Base-by-base conservation (phyloP, 306 rosid species). In the Albizia julibrissin region DNA sequence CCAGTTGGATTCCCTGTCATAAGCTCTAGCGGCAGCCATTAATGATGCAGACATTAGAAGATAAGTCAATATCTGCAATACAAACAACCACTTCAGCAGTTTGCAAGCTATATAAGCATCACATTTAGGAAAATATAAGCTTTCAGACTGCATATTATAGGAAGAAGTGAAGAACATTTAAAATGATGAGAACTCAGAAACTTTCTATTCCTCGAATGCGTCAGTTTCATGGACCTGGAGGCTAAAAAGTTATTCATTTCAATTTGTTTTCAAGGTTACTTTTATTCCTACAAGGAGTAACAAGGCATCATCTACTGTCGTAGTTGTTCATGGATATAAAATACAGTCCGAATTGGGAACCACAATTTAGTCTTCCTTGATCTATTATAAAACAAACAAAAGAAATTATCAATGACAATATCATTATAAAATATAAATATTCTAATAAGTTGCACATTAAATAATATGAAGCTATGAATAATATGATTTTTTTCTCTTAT, bases 1-100 rank as follows among this genome's bases (percentile, higher is more conserved):
- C 98, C 98, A 91, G 69, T 93, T 93, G 42, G 92, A 88, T 64
- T 86, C 86, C 98, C 98, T 93, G 54, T 93, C 95, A 77, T 89
- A 88, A 14, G 92, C 86, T 84, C 97, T 84, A 29, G 94, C 91
- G 9, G 97, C 97, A 29, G 99, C 95, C 0, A 98, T 91, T 33
- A 95, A 95, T 34, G 95, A 89, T 74, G 97, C 91, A 5, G 98
- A 95, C 81, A 95, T 85, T 42, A 93, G 88, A 87, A 95, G 94
- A 85, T 95, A 93, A 19, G 98, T 84, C 84, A 93, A 73, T 37
- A 90, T 85, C 99, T 95, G 89, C 83, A n/a, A 85, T 95, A 93
- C 74, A 83, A 77, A 82, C 47, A 72, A 79, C 40, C 67, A 66
- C 19, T 52, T 42, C 69, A 80, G 66, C 43, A 87, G 49, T 16